Base-by-base conservation (phyloP, 148 eudicot species). In the Oxyria digyna region DNA sequence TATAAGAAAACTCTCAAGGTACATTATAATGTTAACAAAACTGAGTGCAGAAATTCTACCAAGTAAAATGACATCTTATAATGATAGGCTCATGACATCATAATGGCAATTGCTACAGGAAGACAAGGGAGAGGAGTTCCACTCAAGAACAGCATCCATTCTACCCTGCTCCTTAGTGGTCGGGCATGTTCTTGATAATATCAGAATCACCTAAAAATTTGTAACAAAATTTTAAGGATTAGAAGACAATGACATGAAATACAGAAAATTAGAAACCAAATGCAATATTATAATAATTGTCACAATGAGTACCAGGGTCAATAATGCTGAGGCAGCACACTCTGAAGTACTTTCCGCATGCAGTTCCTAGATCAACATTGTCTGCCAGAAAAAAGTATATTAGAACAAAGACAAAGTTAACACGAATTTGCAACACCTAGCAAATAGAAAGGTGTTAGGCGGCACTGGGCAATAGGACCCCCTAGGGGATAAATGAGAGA, bases 291-390 rank as follows among this genome's bases (percentile, higher is more conserved):
- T 42, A 42, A 6, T 11, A 31, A 12, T 4, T 41, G 70, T 4
- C 1, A 15, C 31, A 42, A 31, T 3, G 20, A 31, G 23, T 6
- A 46, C 86, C 90, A 42, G 90, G 79, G 40, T 86, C 84, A 0
- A 84, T 80, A 21, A 86, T 70, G 57, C 90, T 81, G 48, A 86
- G 84, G 80, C 90, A 86, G 78, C 83, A 83, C 24, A 86, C 90
- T 69, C 90, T 72, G 77, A 63, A 86, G 74, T 86, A 86, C 69
- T 84, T 86, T 9, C 90, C 90, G 27, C 90, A 86, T 21, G 90
- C 90, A 67, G 90, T 86, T 42, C 90, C 90, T 11, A 86, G 81
- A 70, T 86, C 90, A 5, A 86, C 87, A 67, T 86, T 86, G 79
- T 86, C 90, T 86, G 72, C 8, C 68, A 4, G 63, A 14, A 15